Evolutionary conservation across 1,139 yeast genomes (phyloP), one percentile per base, ranked within the genome.

Genomic region (Wickerhamiella infanticola): DNA sequence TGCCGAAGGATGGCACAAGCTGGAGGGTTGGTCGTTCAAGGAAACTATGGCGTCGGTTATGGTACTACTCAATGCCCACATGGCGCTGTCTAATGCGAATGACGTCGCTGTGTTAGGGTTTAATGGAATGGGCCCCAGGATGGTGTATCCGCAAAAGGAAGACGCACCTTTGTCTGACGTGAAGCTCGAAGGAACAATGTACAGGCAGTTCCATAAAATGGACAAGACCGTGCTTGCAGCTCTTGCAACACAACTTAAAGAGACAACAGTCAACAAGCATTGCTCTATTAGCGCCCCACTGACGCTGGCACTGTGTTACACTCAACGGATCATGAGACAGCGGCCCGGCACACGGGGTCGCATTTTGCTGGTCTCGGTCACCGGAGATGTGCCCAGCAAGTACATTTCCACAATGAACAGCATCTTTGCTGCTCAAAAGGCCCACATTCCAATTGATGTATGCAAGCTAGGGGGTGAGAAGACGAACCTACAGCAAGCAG

Each of bases 381-480:
- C 81, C 51, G 86, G 80, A 51, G 93, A 85, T 54, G 77, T 79
- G 47, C 77, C 85, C 24, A 68, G 85, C 45, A 84, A 84, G 50
- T 93, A 93, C 62, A 84, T 90, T 39, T 84, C 97, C 3, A 79
- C 86, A 42, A 93, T 93, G 98, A 93, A 93, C 63, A 74, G 93
- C 53, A 88, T 90, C 40, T 93, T 93, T 64, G 93, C 97, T 0
- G 95, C 98, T 1, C 96, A 90, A 55, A 86, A 86, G 62, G 75
- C 83, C 79, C 80, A 79, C 57, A 77, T 90, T 9, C 83, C 95
- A 2, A 79, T 90, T 13, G 97, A 93, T 61, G 86, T 88, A 23
- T 88, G 93, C 50, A 86, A 88, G 59, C 66, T 93, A 42, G 90
- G 90, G 1, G 68, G 69, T 13, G 74, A 79, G 53, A 80, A 94